A percentile compares a stretch with the other conserved stretches of the same genome.
phyloP scores from a whole-genome alignment of 2,329 filamentous ascomycete genomes.

The Pyrenochaeta sp. region DNA sequence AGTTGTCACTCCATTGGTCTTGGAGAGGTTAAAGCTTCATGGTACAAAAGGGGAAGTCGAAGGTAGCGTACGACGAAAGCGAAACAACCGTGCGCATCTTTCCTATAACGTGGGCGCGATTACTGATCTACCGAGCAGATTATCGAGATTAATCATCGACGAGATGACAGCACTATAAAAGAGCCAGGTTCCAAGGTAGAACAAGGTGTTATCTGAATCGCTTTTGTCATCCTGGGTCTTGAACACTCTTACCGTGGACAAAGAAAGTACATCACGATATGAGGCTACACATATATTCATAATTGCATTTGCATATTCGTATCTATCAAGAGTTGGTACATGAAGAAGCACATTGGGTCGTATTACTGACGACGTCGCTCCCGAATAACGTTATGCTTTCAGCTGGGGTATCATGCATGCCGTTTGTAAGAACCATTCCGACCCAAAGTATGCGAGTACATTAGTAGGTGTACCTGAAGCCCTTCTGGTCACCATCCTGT shows the following conservation, averaged over 20 bases:
- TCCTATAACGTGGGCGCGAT: background rate
- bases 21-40: background rate
- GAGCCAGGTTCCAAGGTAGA: background rate
- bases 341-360: background rate
- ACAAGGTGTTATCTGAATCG: too few species aligned
- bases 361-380: background rate
- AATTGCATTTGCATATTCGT: background rate
- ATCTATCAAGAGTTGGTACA: background rate
- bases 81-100: background rate
- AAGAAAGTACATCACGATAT: too few species aligned
- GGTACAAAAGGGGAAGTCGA: background rate
- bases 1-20: too few species aligned
- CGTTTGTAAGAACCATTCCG: background rate
- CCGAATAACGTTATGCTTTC: background rate
- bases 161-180: background rate
- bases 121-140: background rate
- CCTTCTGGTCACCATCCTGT: conserved; percentile 42
- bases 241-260: too few species aligned
- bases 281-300: background rate
- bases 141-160: background rate
- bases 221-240: background rate
- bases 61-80: background rate
- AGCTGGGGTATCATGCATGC: background rate
- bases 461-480: conserved; percentile 46
- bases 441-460: background rate